A percentile compares a stretch with the other conserved stretches of the same genome.
Evolutionary conservation across 495 filamentous ascomycete species (phyloP).

Genomic region (Hypoxylon cercidicola): DNA sequence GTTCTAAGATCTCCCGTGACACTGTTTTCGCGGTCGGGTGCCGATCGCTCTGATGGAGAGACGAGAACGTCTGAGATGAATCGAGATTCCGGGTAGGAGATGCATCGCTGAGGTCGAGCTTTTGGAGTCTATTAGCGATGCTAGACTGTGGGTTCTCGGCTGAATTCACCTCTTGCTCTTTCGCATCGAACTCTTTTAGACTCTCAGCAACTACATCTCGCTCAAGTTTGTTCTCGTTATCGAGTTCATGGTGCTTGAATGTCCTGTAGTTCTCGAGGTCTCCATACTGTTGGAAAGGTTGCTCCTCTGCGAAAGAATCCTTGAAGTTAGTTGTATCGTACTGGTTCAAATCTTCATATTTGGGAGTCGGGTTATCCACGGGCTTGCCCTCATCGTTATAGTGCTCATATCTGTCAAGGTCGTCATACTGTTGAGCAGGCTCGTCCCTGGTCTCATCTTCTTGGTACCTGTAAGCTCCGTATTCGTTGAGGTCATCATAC

Average conservation of each 20-base stretch:
- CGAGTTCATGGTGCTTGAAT: conserved; percentile 34
- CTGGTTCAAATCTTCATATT: conserved; percentile 48
- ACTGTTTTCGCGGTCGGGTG: background rate
- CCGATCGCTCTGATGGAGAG: background rate
- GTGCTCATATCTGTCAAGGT: conserved; percentile 43
- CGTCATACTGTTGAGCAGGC: conserved; percentile 31
- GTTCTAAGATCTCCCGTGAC: conserved; percentile 15
- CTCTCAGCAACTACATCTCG: conserved; percentile 42
- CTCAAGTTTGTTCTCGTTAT: conserved; percentile 16
- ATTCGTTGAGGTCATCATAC: too few species aligned
- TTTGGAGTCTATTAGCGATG: conserved; percentile 23
- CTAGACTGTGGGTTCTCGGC: conserved; percentile 9
- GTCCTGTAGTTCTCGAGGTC: conserved; percentile 46
- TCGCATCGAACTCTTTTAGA: conserved; percentile 43
- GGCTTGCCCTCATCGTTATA: conserved; percentile 27
- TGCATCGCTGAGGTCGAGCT: conserved; percentile 7
- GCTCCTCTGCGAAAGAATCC: conserved; percentile 43
- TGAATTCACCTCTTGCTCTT: conserved; percentile 19
- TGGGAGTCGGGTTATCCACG: conserved; percentile 22
- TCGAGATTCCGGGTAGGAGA: background rate
- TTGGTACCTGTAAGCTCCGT: too few species aligned
- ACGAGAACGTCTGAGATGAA: background rate
- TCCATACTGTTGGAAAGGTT: conserved; percentile 40
- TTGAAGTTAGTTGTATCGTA: conserved; percentile 47
- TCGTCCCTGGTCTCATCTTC: too few species aligned